Conservation (phyloP, 139 green algal genomes). For the Closterium sp. region DNA sequence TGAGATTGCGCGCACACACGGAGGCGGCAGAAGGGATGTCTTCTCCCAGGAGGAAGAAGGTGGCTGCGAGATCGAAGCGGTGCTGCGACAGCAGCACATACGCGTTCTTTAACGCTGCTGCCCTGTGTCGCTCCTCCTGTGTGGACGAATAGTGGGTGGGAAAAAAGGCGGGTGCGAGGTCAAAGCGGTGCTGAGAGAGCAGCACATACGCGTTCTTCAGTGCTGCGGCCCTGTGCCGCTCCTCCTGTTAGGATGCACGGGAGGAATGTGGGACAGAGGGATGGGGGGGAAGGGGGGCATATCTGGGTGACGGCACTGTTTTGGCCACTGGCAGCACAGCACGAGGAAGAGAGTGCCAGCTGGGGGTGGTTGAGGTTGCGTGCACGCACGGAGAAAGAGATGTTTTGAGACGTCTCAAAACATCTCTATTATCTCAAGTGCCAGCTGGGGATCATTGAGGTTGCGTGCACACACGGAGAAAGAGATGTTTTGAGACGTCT, state of each 20-base stretch:
- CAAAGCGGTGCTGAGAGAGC: slow-evolving; percentile 77
- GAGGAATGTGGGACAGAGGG: neutral
- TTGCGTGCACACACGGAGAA: too few relatives aligned
- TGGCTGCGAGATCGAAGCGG: slow-evolving; percentile 73
- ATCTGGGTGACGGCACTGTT: too few relatives aligned
- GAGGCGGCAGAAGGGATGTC: slow-evolving; percentile 61
- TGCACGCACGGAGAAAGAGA: too few relatives aligned
- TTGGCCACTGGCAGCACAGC: too few relatives aligned
- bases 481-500: too few relatives aligned
- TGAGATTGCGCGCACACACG: slow-evolving; percentile 63
- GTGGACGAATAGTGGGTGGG: neutral
- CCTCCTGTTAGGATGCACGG: neutral
- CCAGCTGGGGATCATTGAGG: too few relatives aligned
- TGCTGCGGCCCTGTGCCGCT: slow-evolving; percentile 63
- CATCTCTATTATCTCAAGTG: too few relatives aligned
- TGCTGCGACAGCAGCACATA: slow-evolving; percentile 86
- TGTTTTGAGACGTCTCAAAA: too few relatives aligned
- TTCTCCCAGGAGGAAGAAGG: slow-evolving; percentile 82
- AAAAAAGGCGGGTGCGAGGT: slow-evolving; percentile 85
- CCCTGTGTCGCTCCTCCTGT: slow-evolving; percentile 43
- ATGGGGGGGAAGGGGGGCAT: neutral
- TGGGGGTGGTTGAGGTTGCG: too few relatives aligned
- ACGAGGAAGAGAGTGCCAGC: too few relatives aligned
- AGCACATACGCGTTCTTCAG: slow-evolving; percentile 90
- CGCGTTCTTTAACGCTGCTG: slow-evolving; percentile 85